Base-by-base conservation (phyloP, 1,284 basidiomycete species). In the Leccinum subatratum region DNA sequence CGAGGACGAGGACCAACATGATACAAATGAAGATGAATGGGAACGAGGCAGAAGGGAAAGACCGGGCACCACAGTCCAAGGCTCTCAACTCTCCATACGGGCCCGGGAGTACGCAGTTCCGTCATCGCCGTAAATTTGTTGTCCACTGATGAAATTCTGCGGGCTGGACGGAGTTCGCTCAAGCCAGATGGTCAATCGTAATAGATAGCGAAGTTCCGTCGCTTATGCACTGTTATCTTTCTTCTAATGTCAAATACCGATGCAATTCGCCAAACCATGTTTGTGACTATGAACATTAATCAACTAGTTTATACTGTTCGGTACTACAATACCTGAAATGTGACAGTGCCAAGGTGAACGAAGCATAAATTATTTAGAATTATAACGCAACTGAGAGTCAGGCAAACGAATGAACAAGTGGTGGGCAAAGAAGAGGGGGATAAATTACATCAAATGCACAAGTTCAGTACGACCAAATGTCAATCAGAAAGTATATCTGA, bases 51-150 rank as follows among this genome's bases (percentile, higher is more conserved):
- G 32, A 34, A 34, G 32, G 32, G 32, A 6, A 34, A 34, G 32
- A 34, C 32, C 32, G 32, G 32, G 32, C 32, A 34, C 32, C 32
- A 6, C 32, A 34, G 32, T 34, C 32, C 32, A 34, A 34, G 32
- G 32, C 32, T 34, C 32, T 34, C 32, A 34, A 34, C 32, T 34
- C 32, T 6, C 32, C 32, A 6, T 11, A 34, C 9, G 32, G 32
- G 32, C 25, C 25, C 25, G 25, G 25, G 25, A 25, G 68, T 58
- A 54, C 64, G 63, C 73, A 96, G 95, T 79, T 96, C 96, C 68
- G 97, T 99, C 69, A 99, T 99, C 74, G 96, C 95, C 22, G 89
- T 97, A 71, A 99, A 99, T 79, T 83, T 99, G 67, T 81, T 99
- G 67, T 95, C 93, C 57, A 96, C 95, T 34, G 96, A 98, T 78